Evolutionary conservation across 108 stramenopile species (phyloP).

Genomic region (Epipyxis sp.): DNA sequence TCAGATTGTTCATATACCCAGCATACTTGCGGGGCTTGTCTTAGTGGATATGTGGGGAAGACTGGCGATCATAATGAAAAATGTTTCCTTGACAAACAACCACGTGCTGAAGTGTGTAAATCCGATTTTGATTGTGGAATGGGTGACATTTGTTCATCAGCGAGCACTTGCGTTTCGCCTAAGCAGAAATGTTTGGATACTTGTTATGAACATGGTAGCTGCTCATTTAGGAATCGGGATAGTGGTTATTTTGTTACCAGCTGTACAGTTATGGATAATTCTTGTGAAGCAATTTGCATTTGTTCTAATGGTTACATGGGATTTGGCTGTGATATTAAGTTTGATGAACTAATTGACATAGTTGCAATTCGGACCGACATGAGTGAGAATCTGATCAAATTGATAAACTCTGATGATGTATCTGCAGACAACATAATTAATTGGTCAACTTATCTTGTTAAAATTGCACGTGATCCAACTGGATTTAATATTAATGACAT

Average conservation of each 20-base stretch:
- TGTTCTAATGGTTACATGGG: background rate
- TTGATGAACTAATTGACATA: background rate
- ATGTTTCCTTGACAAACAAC: no score
- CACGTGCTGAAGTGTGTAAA: no score
- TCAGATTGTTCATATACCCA: background rate
- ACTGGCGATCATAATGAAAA: background rate
- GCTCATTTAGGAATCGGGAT: background rate
- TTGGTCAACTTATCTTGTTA: no score
- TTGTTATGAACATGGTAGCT: background rate
- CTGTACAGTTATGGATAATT: background rate
- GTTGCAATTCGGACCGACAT: background rate
- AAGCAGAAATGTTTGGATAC: no score
- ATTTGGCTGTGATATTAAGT: background rate
- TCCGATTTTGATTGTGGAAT: no score
- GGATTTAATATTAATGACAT: no score
- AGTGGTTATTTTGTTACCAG: background rate
- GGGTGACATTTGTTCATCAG: conserved; percentile 1
- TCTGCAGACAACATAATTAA: background rate
- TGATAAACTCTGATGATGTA: background rate
- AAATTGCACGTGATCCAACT: no score
- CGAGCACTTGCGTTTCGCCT: background rate
- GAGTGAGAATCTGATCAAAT: background rate
- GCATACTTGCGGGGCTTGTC: background rate
- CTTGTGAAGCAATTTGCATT: background rate
- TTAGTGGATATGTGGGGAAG: background rate